These are phyloP conservation scores for Purpureocillium takamizusanense DNA, from an alignment of 2,329 filamentous ascomycete genomes.

Conservation along the genomic window DNA sequence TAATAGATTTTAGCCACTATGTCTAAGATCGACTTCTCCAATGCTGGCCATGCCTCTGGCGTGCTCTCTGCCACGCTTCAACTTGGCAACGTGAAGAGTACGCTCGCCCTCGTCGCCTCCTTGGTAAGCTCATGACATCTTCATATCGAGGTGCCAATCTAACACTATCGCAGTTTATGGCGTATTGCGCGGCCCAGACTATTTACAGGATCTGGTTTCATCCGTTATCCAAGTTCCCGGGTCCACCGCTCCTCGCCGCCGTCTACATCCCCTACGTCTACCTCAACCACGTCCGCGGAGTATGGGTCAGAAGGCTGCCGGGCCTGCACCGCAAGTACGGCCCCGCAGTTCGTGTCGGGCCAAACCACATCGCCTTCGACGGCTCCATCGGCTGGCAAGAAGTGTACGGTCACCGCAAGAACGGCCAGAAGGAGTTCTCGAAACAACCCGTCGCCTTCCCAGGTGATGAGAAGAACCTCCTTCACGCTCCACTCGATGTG, in stretches of 20 bases:
- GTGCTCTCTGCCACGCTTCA: no score
- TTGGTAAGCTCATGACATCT: no score
- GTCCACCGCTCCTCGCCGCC: slow-evolving; percentile 13
- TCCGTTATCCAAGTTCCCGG: slow-evolving; percentile 19
- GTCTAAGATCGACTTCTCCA: no score
- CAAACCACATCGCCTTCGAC: slow-evolving; percentile 27
- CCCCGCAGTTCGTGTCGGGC: slow-evolving; percentile 29
- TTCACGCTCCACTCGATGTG: slow-evolving; percentile 7
- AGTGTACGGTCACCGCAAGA: slow-evolving; percentile 16
- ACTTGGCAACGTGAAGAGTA: no score
- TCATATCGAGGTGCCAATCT: no score
- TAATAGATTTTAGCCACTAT: no score
- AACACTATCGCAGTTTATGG: slow-evolving; percentile 2
- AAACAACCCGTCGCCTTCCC: neutral
- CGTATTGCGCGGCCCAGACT: slow-evolving; percentile 3
- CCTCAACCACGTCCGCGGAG: slow-evolving; percentile 9
- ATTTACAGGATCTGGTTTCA: slow-evolving; percentile 19
- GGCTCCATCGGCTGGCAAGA: slow-evolving; percentile 23
- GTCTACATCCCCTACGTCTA: slow-evolving; percentile 11
- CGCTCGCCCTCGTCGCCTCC: no score
- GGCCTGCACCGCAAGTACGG: slow-evolving; percentile 17
- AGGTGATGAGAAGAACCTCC: slow-evolving; percentile 8
- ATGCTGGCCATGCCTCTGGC: no score
- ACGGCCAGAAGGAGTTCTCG: slow-evolving; percentile 5
- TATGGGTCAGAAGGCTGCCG: slow-evolving; percentile 9